A percentile compares a stretch with the other conserved stretches of the same genome.
phyloP scores from a whole-genome alignment of 2,329 filamentous ascomycete genomes.

The Nemania serpens region DNA sequence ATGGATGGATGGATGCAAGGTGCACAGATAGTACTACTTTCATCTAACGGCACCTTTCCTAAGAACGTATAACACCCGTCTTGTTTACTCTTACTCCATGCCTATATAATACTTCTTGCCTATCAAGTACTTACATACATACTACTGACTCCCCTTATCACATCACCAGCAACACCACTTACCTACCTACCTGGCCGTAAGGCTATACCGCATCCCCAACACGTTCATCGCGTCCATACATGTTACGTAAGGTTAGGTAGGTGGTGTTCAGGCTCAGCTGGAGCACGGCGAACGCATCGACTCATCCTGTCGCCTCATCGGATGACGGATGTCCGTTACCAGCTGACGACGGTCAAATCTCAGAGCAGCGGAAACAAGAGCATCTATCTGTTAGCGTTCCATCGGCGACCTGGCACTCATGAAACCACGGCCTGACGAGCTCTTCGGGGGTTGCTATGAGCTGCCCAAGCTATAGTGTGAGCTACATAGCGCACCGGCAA shows the following conservation, averaged over 20 bases:
- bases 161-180: background rate
- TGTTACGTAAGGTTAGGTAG: too few relatives aligned
- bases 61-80: slow-evolving; percentile 4
- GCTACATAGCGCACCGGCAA: slow-evolving; percentile 32
- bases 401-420: background rate
- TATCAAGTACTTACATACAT: background rate
- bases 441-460: slow-evolving; percentile 1
- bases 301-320: too few relatives aligned
- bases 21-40: slow-evolving; percentile 2
- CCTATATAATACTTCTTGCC: background rate
- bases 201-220: too few relatives aligned
- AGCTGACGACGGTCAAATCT: too few relatives aligned
- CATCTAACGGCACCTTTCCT: slow-evolving; percentile 3
- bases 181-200: background rate
- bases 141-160: background rate
- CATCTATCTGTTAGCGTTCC: background rate
- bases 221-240: too few relatives aligned
- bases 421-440: background rate
- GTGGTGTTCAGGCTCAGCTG: too few relatives aligned
- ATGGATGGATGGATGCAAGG: slow-evolving; percentile 8
- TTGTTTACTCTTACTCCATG: slow-evolving; percentile 5
- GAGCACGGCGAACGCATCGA: too few relatives aligned
- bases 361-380: too few relatives aligned
- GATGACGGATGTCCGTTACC: too few relatives aligned
- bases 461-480: background rate